Base-by-base conservation (phyloP, 768 basidiomycete genomes). In the Amanita rimosa region DNA sequence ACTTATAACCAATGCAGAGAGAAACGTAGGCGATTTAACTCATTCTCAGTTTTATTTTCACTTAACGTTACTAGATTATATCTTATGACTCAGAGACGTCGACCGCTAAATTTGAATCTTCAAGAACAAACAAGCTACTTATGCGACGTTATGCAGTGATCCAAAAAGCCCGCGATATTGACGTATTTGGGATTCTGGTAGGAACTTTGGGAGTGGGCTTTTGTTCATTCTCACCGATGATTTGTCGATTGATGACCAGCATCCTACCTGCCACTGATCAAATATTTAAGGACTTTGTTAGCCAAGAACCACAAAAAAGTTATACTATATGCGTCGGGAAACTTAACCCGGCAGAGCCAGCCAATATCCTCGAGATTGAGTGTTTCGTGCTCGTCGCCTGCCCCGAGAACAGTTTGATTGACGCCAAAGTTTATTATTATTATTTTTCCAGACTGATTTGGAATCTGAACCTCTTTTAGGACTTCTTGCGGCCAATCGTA, bases 301-400 rank as follows among this genome's bases (percentile, higher is more conserved):
- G 62, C 72, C 1, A 71, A 69, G 34, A 72, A 79, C 1, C 78
- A 75, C 52, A 95, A 94, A 68, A 98, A 62, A 80, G 79, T 53
- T 99, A 98, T 65, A 97, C 95, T 2, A 79, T 99, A 55, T 87
- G 82, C 47, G 94, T 99, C 0, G 95, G 96, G 33, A 92, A 95
- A 64, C 76, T 96, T 41, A 96, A 90, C 56, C 94, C 96, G 0
- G 78, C 92, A 6, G 98, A 98, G 58, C 74, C 98, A 17, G 95
- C 83, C 7, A 99, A 98, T 64, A 97, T 97, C 62, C 75, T 87
- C 58, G 94, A 97, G 62, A 83, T 99, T 43, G 95, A 97, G 60
- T 95, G 93, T 58, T 98, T 92, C 58, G 84, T 97, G 14, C 73
- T 96, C 50, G 88, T 96, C 3, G 94, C 94, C 2, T 99, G 96